Percentiles rank a stretch among this genome's conserved stretches.
These are phyloP conservation scores for Boletus sp. DNA, from an alignment of 768 basidiomycete genomes.

Conservation along the genomic window DNA sequence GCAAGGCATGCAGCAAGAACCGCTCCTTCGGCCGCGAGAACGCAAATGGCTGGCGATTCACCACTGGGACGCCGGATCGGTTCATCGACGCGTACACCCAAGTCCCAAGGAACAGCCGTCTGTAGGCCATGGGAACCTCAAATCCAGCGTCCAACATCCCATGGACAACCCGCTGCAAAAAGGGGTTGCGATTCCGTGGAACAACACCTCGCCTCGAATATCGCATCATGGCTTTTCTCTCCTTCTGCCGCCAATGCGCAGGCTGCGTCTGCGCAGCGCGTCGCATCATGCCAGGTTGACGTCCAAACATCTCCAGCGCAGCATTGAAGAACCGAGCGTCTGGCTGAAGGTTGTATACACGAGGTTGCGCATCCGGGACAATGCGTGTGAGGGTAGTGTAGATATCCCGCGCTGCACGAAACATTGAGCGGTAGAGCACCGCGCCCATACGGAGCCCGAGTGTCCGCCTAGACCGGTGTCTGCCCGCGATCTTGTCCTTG, in stretches of 20 bases:
- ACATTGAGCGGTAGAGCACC: constrained; percentile 38
- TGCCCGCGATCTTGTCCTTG: constrained; percentile 17
- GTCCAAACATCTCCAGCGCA: constrained; percentile 44
- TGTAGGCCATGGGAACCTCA: constrained; percentile 39
- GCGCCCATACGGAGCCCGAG: constrained; percentile 30
- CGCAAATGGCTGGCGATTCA: constrained; percentile 27
- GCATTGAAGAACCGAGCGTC: constrained; percentile 73
- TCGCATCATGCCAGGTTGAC: constrained; percentile 17
- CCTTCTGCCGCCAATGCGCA: constrained; percentile 30
- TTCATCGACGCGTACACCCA: constrained; percentile 23
- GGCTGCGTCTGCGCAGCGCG: constrained; percentile 16
- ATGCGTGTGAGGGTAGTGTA: constrained; percentile 23
- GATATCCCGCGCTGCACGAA: constrained; percentile 29
- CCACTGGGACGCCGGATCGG: constrained; percentile 1
- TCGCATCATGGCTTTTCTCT: constrained; percentile 24
- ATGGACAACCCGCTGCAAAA: constrained; percentile 36
- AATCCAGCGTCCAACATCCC: constrained; percentile 41
- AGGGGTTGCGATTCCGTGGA: constrained; percentile 30
- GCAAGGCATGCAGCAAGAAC: constrained; percentile 25
- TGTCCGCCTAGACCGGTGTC: constrained; percentile 24
- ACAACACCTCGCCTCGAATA: constrained; percentile 29
- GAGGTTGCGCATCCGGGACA: constrained; percentile 24
- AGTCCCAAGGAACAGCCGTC: constrained; percentile 38
- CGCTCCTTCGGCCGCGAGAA: constrained; percentile 21
- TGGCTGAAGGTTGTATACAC: constrained; percentile 38